A percentile compares a stretch with the other conserved stretches of the same genome.
Conservation (phyloP, 495 filamentous ascomycete genomes). For the Copromyces sp. region DNA sequence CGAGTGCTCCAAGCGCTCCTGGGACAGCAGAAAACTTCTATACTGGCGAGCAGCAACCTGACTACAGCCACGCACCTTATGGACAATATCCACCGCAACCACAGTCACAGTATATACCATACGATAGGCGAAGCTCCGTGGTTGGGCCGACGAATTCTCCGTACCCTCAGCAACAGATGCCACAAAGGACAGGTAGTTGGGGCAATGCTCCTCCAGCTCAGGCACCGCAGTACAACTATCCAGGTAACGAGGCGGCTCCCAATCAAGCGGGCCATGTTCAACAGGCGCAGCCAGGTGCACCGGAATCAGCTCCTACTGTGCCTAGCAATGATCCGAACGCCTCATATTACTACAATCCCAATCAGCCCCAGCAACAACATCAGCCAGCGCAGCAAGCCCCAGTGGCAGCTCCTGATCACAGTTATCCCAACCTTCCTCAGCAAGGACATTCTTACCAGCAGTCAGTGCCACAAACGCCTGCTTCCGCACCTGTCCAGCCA, state of each 20-base stretch:
- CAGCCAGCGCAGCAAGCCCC: conserved; percentile 25
- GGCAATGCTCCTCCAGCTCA: conserved; percentile 24
- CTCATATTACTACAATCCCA: conserved; percentile 39
- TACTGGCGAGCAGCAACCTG: conserved; percentile 50
- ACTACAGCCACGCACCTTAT: conserved; percentile 38
- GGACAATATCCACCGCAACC: conserved; percentile 24
- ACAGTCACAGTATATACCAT: conserved; percentile 27
- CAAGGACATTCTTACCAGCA: conserved; percentile 30
- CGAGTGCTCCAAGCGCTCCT: conserved; percentile 36
- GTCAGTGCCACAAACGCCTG: conserved; percentile 32
- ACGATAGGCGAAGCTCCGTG: conserved; percentile 32
- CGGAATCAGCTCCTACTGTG: conserved; percentile 9
- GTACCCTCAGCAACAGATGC: conserved; percentile 39
- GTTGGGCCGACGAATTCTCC: conserved; percentile 23
- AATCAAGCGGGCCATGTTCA: conserved; percentile 19
- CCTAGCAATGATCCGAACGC: conserved; percentile 36
- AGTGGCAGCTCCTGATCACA: conserved; percentile 23
- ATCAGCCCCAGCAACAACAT: conserved; percentile 22
- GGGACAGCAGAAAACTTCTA: conserved; percentile 72
- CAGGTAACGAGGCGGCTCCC: conserved; percentile 20
- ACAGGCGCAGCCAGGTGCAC: conserved; percentile 24
- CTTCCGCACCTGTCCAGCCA: conserved; percentile 27
- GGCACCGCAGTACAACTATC: conserved; percentile 24
- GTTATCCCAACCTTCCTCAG: conserved; percentile 36
- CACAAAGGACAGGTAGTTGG: conserved; percentile 38